Evolutionary conservation across 108 stramenopile species (phyloP).

Genomic region (Cyclotella kingstonii): DNA sequence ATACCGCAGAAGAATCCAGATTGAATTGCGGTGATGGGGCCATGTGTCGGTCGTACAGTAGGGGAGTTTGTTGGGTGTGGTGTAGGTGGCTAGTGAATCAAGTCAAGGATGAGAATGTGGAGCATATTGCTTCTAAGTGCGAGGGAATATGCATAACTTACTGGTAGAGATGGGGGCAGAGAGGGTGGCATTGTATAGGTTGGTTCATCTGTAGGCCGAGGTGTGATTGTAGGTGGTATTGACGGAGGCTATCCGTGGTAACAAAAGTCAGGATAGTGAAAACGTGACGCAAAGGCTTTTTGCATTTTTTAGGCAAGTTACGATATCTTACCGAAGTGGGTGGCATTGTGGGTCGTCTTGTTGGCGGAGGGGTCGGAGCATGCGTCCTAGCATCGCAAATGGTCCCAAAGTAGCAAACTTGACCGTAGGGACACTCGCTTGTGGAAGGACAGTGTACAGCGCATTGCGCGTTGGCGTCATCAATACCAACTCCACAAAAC

Average conservation of each 20-base stretch:
- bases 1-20: slow-evolving; percentile 25
- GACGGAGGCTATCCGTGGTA: no score
- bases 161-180: neutral
- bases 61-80: slow-evolving; percentile 26
- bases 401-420: slow-evolving; percentile 35
- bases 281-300: no score
- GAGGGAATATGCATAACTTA: neutral
- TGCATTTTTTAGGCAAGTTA: no score
- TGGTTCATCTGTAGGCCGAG: slow-evolving; percentile 8
- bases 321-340: slow-evolving; percentile 14
- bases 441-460: slow-evolving; percentile 24
- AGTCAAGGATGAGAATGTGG: neutral
- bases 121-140: neutral
- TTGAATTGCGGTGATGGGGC: slow-evolving; percentile 27
- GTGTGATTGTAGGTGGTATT: neutral
- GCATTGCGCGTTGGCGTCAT: slow-evolving; percentile 24
- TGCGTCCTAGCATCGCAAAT: slow-evolving; percentile 29
- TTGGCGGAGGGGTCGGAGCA: slow-evolving; percentile 27
- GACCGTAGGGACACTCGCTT: slow-evolving; percentile 25
- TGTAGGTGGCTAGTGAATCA: slow-evolving; percentile 1
- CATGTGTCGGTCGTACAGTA: slow-evolving; percentile 28
- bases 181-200: slow-evolving; percentile 2
- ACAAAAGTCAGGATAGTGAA: no score
- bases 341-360: slow-evolving; percentile 14
- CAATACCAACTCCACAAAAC: slow-evolving; percentile 33